These are phyloP conservation scores for Nidularia pulvinata DNA, from an alignment of 768 basidiomycete genomes.

Conservation along the genomic window DNA sequence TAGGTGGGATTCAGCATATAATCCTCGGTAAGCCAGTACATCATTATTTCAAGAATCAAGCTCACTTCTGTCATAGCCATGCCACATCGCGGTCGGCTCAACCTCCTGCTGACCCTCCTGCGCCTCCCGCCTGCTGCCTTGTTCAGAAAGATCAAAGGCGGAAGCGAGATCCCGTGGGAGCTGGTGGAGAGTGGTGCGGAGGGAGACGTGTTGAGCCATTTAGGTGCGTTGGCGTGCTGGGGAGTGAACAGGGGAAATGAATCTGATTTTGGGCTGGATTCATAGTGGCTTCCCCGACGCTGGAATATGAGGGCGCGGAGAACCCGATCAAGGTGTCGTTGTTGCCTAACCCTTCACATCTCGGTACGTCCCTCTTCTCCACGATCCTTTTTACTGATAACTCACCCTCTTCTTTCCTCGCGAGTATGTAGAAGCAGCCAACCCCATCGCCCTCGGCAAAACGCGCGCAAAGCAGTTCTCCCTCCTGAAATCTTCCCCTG, in stretches of 20 bases:
- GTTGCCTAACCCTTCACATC: conserved; percentile 79
- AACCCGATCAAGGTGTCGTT: conserved; percentile 70
- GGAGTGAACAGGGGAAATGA: too few relatives aligned
- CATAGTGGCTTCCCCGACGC: conserved; percentile 62
- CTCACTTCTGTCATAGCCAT: conserved; percentile 42
- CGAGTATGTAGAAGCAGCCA: conserved; percentile 67
- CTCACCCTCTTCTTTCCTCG: conserved; percentile 6
- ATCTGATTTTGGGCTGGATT: too few relatives aligned
- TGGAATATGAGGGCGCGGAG: conserved; percentile 52
- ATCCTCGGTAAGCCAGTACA: conserved; percentile 42
- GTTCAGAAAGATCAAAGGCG: conserved; percentile 89
- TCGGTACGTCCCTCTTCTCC: conserved; percentile 40
- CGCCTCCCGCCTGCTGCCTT: conserved; percentile 65
- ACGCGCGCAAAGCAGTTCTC: conserved; percentile 90
- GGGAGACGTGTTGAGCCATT: conserved; percentile 89
- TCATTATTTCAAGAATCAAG: too few relatives aligned
- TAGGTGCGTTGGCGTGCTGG: conserved; percentile 39
- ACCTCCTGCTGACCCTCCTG: conserved; percentile 80
- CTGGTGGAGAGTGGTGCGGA: conserved; percentile 43
- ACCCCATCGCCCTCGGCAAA: conserved; percentile 87
- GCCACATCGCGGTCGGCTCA: conserved; percentile 89
- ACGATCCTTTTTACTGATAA: neutral
- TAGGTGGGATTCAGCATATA: conserved; percentile 68
- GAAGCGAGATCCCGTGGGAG: conserved; percentile 66
- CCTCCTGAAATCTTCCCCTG: conserved; percentile 64